These are phyloP conservation scores for Phytophthora sp. DNA, from an alignment of 352 stramenopile species.

Conservation along the genomic window DNA sequence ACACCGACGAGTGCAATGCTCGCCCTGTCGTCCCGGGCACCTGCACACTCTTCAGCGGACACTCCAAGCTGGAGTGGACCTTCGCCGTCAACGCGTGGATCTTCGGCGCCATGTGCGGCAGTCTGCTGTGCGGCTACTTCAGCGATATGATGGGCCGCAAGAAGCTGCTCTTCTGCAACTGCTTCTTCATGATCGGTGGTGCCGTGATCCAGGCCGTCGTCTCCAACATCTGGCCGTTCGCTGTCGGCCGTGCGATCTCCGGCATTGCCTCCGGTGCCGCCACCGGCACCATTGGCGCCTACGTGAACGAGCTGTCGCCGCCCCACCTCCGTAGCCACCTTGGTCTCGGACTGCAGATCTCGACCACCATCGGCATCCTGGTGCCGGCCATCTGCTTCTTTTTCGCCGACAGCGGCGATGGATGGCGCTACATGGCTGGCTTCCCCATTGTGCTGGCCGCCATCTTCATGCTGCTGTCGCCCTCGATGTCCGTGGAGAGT, in stretches of 20 bases:
- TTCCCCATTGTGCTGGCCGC: constrained; percentile 52
- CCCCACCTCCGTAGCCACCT: constrained; percentile 29
- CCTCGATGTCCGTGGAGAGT: constrained; percentile 14
- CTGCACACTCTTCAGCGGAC: constrained; percentile 43
- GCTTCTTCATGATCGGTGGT: constrained; percentile 44
- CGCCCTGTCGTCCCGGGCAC: constrained; percentile 42
- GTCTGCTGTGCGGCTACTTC: constrained; percentile 44
- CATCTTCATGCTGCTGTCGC: constrained; percentile 43
- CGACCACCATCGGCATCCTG: constrained; percentile 36
- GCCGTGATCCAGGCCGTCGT: constrained; percentile 39
- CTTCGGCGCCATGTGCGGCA: constrained; percentile 57
- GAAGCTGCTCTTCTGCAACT: constrained; percentile 33
- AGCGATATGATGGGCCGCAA: constrained; percentile 35
- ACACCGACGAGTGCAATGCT: constrained; percentile 52
- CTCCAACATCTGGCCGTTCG: constrained; percentile 38
- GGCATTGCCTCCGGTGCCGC: constrained; percentile 17
- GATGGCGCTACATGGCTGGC: constrained; percentile 56
- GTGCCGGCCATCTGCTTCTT: constrained; percentile 31
- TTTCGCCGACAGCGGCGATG: constrained; percentile 30
- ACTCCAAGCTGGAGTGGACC: constrained; percentile 40
- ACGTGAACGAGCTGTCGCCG: constrained; percentile 25
- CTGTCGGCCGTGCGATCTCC: constrained; percentile 24
- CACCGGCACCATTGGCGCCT: constrained; percentile 12
- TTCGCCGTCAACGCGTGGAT: constrained; percentile 49
- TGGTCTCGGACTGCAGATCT: constrained; percentile 36